Evolutionary conservation across 768 basidiomycete genomes (phyloP), one percentile per base, ranked within the genome.

Genomic region (Lyophyllum semitale): DNA sequence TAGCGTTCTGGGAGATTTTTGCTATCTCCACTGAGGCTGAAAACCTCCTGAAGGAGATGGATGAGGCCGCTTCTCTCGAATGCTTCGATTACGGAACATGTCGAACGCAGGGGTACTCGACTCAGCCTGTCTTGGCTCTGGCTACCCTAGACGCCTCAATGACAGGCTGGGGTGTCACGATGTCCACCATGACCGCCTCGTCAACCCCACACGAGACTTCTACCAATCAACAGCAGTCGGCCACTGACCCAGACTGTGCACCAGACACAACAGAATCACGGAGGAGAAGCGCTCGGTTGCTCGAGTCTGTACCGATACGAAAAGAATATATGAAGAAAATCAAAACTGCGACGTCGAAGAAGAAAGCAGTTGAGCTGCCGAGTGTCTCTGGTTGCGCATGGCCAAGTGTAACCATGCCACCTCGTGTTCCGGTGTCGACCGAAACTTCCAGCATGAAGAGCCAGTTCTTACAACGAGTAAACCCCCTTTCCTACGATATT

Each of bases 1-100:
- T 51, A n/a, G 52, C 48, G 8, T 54, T 44, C 15, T 58, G 57
- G 57, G 52, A 46, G 12, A 50, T 54, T 13, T 58, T 58, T 35
- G 37, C 25, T 37, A 50, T 37, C 4, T 53, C 52, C 26, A 7
- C 23, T 13, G 43, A 54, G 9, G 32, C 37, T 8, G 44, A 54
- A n/a, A 35, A 42, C 7, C 17, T 58, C 8, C 33, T 58, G 2
- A 46, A 27, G 47, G 48, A 45, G 5, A 26, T 35, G 5, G 30
- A 38, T 38, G n/a, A 4, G 37, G n/a, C 5, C 17, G 2, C 45
- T 26, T 32, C 12, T n/a, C 3, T 30, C 20, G 42, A 29, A 29
- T 1, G 29, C 17, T 38, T 38, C 17, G 3, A 5, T 38, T 38
- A 18, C 15, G 37, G 18, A 9, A 15, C 33, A 18, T 38, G 37